Base-by-base conservation (phyloP, 1,284 basidiomycete species). In the Spongiforma sp. region DNA sequence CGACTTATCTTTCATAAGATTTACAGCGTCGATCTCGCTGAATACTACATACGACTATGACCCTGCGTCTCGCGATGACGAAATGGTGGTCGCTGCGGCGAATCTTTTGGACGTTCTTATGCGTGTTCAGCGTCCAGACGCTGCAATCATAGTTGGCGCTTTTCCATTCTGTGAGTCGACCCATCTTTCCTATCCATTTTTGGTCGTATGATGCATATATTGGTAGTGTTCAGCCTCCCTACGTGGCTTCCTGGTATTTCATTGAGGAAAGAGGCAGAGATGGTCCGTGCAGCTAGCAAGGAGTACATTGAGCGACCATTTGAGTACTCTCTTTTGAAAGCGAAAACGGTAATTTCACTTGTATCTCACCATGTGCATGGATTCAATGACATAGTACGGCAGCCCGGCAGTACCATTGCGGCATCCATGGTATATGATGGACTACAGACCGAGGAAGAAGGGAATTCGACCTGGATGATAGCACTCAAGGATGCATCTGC, bases 171-270 rank as follows among this genome's bases (percentile, higher is more conserved):
- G 63, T 64, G 46, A 53, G 63, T 62, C 3, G 4, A 34, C n/a
- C 19, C 33, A 15, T 15, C 11, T 24, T 30, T 8, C 5, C 9
- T 43, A 10, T 19, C 5, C n/a, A 10, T n/a, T 4, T 26, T 63
- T 6, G 39, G 15, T 32, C n/a, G 9, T 15, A 24, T 36, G 3
- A 57, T 21, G 6, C n/a, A 57, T 14, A 1, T n/a, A 6, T 15
- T 24, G 34, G 2, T 5, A 68, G 67, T 62, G 28, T 50, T 48
- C 14, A 19, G 32, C 46, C 62, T 71, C 34, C 72, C 72, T 1
- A 55, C 62, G 5, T 71, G 70, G 70, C 33, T 71, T 21, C 70
- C 70, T 2, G 68, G 70, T 15, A 74, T 74, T 70, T 60, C 58
- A 1, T 66, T 74, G 26, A 73, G 71, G 19, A 41, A 15, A 9